Conservation (phyloP, 352 stramenopile species). For the Phytophthora citrophthora region DNA sequence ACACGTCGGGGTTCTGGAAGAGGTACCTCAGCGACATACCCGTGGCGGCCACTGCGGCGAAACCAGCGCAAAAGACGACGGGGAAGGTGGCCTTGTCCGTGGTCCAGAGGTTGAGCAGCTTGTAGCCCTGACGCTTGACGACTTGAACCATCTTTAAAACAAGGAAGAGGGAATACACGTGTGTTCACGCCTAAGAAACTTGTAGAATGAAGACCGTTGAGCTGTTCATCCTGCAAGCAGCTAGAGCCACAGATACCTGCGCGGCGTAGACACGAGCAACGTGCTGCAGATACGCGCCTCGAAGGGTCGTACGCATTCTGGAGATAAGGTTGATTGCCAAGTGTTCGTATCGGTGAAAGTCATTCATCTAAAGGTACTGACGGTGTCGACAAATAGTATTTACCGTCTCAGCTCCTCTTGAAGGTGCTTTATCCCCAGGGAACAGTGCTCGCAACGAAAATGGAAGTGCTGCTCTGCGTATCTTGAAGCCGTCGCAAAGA, state of each 20-base stretch:
- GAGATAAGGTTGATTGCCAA: conserved; percentile 4
- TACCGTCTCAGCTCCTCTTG: neutral
- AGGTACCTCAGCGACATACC: conserved; percentile 51
- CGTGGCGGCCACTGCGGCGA: conserved; percentile 42
- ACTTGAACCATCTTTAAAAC: conserved; percentile 27
- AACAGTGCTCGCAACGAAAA: conserved; percentile 3
- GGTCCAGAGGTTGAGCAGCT: conserved; percentile 59
- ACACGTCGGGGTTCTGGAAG: conserved; percentile 66
- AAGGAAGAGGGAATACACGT: neutral
- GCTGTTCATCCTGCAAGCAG: neutral
- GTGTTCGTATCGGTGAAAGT: conserved; percentile 1
- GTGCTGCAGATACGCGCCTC: conserved; percentile 7
- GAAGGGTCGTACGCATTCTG: conserved; percentile 11
- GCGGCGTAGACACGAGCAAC: conserved; percentile 15
- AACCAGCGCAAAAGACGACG: conserved; percentile 53
- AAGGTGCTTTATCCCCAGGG: conserved; percentile 8
- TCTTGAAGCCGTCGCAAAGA: conserved; percentile 15
- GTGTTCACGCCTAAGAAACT: conserved; percentile 14
- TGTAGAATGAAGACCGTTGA: conserved; percentile 8
- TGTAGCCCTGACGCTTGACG: conserved; percentile 33
- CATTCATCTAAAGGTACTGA: neutral
- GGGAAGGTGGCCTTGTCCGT: conserved; percentile 70
- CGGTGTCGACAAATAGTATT: neutral
- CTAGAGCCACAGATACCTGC: conserved; percentile 5
- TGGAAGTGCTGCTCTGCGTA: neutral